Evolutionary conservation across 106 monocot genomes (phyloP).

Genomic region (Amphibolis antarctica): DNA sequence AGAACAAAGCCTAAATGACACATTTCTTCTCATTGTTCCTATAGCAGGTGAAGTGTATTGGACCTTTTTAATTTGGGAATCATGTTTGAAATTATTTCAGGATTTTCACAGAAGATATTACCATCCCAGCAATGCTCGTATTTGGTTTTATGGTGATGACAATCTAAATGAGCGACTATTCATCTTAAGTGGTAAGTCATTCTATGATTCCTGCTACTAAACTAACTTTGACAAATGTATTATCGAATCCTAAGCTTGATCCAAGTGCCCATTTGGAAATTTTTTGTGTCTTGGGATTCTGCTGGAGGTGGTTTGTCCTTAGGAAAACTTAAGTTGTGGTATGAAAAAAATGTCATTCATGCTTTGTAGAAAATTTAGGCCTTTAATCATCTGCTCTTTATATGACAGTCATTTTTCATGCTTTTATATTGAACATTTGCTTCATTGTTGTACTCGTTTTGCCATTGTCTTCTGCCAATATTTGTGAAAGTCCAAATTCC

Average conservation of each 20-base stretch:
- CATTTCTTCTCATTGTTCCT: neutral
- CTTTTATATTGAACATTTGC: too few relatives aligned
- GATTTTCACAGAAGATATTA: conserved; percentile 84
- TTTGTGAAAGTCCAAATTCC: too few relatives aligned
- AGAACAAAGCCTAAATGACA: too few relatives aligned
- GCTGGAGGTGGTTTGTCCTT: neutral
- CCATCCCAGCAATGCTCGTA: conserved; percentile 95
- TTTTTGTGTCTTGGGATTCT: too few relatives aligned
- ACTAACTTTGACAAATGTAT: neutral
- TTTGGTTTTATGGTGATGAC: conserved; percentile 99
- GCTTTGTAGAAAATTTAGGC: neutral
- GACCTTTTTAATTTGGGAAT: neutral
- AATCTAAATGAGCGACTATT: conserved; percentile 70
- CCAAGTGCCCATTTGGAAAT: too few relatives aligned
- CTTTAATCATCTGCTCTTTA: neutral
- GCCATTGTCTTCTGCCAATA: too few relatives aligned
- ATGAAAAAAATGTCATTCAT: neutral
- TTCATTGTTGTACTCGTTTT: too few relatives aligned
- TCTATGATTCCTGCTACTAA: neutral
- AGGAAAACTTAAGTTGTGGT: neutral
- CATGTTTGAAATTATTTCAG: conserved; percentile 23
- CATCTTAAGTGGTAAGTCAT: conserved; percentile 67
- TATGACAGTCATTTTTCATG: too few relatives aligned
- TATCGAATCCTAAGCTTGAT: too few relatives aligned
- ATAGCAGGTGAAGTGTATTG: neutral